A percentile compares a stretch with the other conserved stretches of the same genome.
These are phyloP conservation scores for Diaporthe helianthi DNA, from an alignment of 2,329 filamentous ascomycete genomes.

Conservation along the genomic window DNA sequence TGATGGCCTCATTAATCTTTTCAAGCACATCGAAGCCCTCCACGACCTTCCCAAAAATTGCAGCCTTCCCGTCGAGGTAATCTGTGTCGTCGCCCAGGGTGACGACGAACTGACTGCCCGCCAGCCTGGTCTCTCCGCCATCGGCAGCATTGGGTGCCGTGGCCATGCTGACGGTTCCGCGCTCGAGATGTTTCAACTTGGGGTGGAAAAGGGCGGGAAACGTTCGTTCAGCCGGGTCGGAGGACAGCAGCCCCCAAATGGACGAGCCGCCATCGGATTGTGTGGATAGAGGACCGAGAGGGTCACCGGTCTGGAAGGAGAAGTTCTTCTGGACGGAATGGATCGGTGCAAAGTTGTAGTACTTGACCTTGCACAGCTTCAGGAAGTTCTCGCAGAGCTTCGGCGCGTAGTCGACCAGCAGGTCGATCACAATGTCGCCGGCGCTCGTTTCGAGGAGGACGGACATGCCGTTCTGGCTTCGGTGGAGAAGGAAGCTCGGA, in stretches of 20 bases:
- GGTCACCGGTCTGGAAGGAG: slow-evolving; percentile 95
- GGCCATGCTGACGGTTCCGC: slow-evolving; percentile 97
- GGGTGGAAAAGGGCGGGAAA: slow-evolving; percentile 86
- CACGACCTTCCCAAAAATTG: slow-evolving; percentile 92
- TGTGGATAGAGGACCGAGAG: slow-evolving; percentile 82
- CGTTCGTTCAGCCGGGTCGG: slow-evolving; percentile 70
- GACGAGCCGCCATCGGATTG: slow-evolving; percentile 92
- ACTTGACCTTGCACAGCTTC: slow-evolving; percentile 98
- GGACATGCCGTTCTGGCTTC: slow-evolving; percentile 67
- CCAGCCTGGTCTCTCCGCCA: slow-evolving; percentile 76
- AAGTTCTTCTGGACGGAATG: slow-evolving; percentile 94
- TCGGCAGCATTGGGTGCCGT: slow-evolving; percentile 79
- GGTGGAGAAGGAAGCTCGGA: neutral
- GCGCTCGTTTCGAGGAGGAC: slow-evolving; percentile 91
- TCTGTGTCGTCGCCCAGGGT: slow-evolving; percentile 90
- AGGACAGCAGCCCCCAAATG: slow-evolving; percentile 85
- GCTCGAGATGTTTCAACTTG: slow-evolving; percentile 86
- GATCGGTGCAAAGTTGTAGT: slow-evolving; percentile 96
- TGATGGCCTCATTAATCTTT: slow-evolving; percentile 89
- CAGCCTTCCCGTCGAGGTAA: slow-evolving; percentile 90
- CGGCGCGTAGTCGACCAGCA: slow-evolving; percentile 87
- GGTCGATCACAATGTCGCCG: slow-evolving; percentile 93
- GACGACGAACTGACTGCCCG: slow-evolving; percentile 92
- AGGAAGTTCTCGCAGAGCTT: slow-evolving; percentile 97
- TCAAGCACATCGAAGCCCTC: slow-evolving; percentile 95